Base-by-base conservation (phyloP, 208 protist genomes). In the Trypanosoma cruzi region DNA sequence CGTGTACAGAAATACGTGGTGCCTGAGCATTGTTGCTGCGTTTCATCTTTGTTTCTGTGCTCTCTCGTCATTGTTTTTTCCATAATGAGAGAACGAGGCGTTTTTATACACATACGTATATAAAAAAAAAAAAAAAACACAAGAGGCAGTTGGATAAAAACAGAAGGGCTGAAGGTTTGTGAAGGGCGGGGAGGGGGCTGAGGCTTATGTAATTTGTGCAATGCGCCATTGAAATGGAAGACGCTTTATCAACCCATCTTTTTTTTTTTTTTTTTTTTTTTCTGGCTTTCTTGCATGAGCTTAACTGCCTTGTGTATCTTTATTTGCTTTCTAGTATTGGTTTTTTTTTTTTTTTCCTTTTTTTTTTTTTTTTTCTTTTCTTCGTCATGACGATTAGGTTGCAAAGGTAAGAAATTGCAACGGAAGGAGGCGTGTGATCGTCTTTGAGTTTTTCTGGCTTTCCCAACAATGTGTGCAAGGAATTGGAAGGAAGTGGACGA, bases 361-460 rank as follows among this genome's bases (percentile, higher is more conserved):
- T 14, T 44, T 14, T 16, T 20, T 4, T 1, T 44, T 44, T 44
- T 13, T 44, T 13, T 44, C 11, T 44, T 44, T 4, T 14, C 1
- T n/a, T n/a, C n/a, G 40, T 44, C n/a, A n/a, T 44, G 8, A 14
- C 18, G 40, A 16, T 2, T 44, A 2, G 40, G 3, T 44, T 20
- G 40, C 2, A 14, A 13, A 16, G 8, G 8, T 44, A 44, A 4
- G 18, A 44, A 44, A 14, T 16, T 16, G 40, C 40, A 14, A 7
- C 10, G 40, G 40, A n/a, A n/a, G 40, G 40, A 1, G 40, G 11
- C 40, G 40, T 52, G 24, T 62, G 68, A 52, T 49, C 31, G 11
- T 65, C 53, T 29, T 59, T 52, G 24, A 18, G 4, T 68, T 68
- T 52, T 67, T 6, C 32, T 46, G 54, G n/a, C n/a, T 59, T 31